Percentiles rank a stretch among this genome's conserved stretches.
phyloP scores from a whole-genome alignment of 2,329 filamentous ascomycete species.

The Aspergillus hiratsukae region DNA sequence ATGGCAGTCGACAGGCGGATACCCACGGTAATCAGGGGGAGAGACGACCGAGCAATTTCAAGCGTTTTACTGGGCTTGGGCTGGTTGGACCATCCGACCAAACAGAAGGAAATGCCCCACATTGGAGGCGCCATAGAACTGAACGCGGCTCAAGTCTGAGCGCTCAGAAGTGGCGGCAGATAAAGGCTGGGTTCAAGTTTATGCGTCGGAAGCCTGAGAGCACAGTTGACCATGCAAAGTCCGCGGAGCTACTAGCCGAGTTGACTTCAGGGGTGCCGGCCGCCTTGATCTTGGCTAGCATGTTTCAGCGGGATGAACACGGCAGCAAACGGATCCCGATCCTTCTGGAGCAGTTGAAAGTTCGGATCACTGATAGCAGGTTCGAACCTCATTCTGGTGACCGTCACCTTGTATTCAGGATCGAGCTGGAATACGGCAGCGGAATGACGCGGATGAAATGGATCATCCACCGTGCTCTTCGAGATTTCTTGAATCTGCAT shows the following conservation, averaged over 20 bases:
- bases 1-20: constrained; percentile 49
- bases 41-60: constrained; percentile 59
- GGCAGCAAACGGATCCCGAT: constrained; percentile 93
- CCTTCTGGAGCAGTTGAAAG: constrained; percentile 87
- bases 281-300: constrained; percentile 89
- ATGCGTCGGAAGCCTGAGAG: constrained; percentile 75
- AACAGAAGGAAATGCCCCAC: constrained; percentile 59
- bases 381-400: constrained; percentile 55
- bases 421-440: constrained; percentile 93
- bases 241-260: constrained; percentile 93
- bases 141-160: constrained; percentile 67
- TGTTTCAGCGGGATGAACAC: constrained; percentile 96
- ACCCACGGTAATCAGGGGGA: constrained; percentile 46
- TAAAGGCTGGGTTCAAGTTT: constrained; percentile 84
- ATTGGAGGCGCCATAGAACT: constrained; percentile 46
- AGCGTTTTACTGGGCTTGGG: constrained; percentile 59
- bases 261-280: constrained; percentile 87
- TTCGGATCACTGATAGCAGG: constrained; percentile 77
- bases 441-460: constrained; percentile 95
- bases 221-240: constrained; percentile 89
- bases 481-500: constrained; percentile 89
- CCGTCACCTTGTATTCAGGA: constrained; percentile 79
- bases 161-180: constrained; percentile 83
- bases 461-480: constrained; percentile 80
- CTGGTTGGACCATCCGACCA: constrained; percentile 60